Base-by-base conservation (phyloP, 495 filamentous ascomycete species). In the Penicillium longicatenatum region DNA sequence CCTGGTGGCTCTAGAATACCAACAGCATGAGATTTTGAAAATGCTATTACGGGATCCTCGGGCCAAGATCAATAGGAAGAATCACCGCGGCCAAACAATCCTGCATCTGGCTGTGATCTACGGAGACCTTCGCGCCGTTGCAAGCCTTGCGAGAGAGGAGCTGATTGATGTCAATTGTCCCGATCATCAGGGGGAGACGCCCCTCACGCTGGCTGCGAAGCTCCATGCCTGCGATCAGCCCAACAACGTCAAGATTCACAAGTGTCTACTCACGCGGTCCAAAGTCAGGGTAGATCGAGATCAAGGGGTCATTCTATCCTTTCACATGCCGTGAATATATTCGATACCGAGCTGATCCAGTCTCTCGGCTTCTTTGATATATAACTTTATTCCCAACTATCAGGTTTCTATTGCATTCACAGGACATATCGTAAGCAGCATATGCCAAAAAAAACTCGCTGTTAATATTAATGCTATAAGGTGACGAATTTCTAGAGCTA, bases 101-200 rank as follows among this genome's bases (percentile, higher is more conserved):
- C 52, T 54, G 2, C 52, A 46, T 33, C 41, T 54, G 26, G 52
- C 52, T 19, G 26, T 54, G 7, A 46, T 54, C 17, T 54, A 54
- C 42, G 52, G 43, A 4, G 52, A 47, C 11, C 39, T 30, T 11
- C 26, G 1, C n/a, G 42, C 52, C 5, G 11, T 54, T 16, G 14
- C 14, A 39, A 17, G 11, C 8, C 31, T 51, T 30, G 14, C 30
- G 9, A 16, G 17, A 35, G 19, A 39, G 6, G 21, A 20, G 1
- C 29, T 22, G 3, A 22, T 51, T 22, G 49, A 51, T 30, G 17
- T 51, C 16, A 11, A 50, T 31, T 19, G 17, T 50, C 47, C 30
- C 11, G 47, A 50, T 70, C 35, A 16, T 1, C 35, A 1, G 6
- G 35, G 35, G 35, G 35, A 39, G 35, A 16, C 35, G 2, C 35